Evolutionary conservation across 2,329 filamentous ascomycete genomes (phyloP), one percentile per base, ranked within the genome.

Genomic region (Tolypocladium capitatum): DNA sequence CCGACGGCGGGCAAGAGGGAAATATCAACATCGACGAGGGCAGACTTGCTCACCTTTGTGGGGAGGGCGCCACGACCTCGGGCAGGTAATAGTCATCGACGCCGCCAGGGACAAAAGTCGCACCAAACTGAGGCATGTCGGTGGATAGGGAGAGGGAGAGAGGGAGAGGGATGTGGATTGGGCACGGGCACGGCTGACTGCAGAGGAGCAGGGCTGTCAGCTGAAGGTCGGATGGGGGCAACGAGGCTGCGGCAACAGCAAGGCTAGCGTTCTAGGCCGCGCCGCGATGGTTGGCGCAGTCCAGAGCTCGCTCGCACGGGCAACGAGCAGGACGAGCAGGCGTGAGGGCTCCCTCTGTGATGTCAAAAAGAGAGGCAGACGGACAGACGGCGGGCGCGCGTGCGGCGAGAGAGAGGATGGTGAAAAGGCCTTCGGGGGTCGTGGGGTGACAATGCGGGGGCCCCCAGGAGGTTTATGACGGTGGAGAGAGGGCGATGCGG

Each of bases 71-170:
- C 52, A 77, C 63, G 52, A 80, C 75, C 59, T 79, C 74, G 51
- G 76, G 76, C 73, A 79, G 75, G 59, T 74, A 78, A 58, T 75
- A 80, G 61, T 80, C 76, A 60, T 80, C 76, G 48, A 70, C 68
- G 47, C 74, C 75, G 51, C 75, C 73, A 32, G 76, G 76, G 48
- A 77, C 73, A 60, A 79, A 80, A 43, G 76, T 80, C 52, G 76
- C 76, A 58, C 73, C 72, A 53, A 78, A 53, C 47, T 61, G 61
- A 47, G 49, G 48, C 58, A 60, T 60, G 35, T 54, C 48, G 50
- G 30, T 34, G 24, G 48, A 41, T 52, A 55, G 51, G 27, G 55
- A 55, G 53, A 56, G 54, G 50, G 54, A 55, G 5, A 28, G 38
- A 5, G 24, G 2, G 24, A 5, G 24, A 24, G 24, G 38, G 24